Conservation (phyloP, 1,139 yeast genomes). For the Kurtzmaniella quercitrusa region DNA sequence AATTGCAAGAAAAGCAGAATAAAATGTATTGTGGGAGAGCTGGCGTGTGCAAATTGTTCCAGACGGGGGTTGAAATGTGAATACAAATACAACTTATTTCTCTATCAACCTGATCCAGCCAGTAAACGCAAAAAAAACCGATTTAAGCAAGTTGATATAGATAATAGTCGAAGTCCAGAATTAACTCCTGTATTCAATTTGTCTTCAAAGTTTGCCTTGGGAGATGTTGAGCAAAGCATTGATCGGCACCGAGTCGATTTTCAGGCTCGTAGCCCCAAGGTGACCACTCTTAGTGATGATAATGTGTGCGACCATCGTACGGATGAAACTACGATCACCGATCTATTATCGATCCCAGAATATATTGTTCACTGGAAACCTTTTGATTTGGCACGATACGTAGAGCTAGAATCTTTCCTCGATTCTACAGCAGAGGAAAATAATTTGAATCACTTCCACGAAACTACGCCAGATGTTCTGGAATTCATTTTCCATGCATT, state of each 20-base stretch:
- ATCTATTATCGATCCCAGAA: background rate
- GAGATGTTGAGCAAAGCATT: conserved; percentile 1
- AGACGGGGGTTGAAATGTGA: conserved; percentile 21
- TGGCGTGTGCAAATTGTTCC: conserved; percentile 57
- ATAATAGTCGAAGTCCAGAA: background rate
- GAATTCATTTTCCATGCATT: conserved; percentile 7
- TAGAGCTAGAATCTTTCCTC: conserved; percentile 2
- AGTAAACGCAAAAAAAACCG: background rate
- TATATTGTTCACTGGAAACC: conserved; percentile 8
- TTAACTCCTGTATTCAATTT: background rate
- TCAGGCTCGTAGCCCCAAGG: background rate
- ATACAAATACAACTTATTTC: conserved; percentile 5
- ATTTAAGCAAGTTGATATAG: conserved; percentile 2
- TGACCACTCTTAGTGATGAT: background rate
- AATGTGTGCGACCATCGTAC: background rate
- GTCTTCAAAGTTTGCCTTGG: background rate
- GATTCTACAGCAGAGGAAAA: background rate
- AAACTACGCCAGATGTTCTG: conserved; percentile 9
- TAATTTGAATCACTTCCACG: conserved; percentile 5
- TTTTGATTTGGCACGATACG: conserved; percentile 3
- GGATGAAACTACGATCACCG: background rate
- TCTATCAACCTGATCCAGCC: conserved; percentile 8
- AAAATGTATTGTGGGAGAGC: conserved; percentile 59
- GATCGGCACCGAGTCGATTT: conserved; percentile 2
- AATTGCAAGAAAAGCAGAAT: conserved; percentile 58